These are phyloP conservation scores for Cenchrus americanus DNA, from an alignment of 176 grass and related monocot species.

Conservation along the genomic window DNA sequence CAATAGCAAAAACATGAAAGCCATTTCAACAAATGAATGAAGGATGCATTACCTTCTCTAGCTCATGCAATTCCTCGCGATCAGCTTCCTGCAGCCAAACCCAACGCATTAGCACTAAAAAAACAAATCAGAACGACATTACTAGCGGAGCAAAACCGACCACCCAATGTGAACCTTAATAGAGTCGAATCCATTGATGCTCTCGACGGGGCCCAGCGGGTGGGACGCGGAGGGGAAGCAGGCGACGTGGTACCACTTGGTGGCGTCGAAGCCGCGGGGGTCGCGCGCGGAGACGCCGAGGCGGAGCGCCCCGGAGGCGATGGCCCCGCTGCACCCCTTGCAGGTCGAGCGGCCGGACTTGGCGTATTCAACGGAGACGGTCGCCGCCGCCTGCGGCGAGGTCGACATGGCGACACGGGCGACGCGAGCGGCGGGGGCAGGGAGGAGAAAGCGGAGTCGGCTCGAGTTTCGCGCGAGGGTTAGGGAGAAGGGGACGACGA, in stretches of 20 bases:
- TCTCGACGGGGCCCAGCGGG: constrained; percentile 52
- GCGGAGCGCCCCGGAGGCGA: constrained; percentile 61
- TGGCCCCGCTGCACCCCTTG: constrained; percentile 66
- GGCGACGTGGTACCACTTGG: constrained; percentile 74
- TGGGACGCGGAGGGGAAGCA: constrained; percentile 62
- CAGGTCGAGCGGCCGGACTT: constrained; percentile 76
- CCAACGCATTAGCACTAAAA: constrained; percentile 3
- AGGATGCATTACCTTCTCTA: constrained; percentile 46
- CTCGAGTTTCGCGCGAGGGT: constrained; percentile 10
- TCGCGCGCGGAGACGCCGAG: constrained; percentile 52
- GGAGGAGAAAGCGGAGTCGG: constrained; percentile 22
- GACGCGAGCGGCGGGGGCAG: background rate
- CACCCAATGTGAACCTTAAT: constrained; percentile 61
- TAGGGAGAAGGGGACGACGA: constrained; percentile 23
- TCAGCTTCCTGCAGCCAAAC: constrained; percentile 56
- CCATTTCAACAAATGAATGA: background rate
- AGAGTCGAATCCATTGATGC: constrained; percentile 62
- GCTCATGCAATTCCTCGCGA: constrained; percentile 53
- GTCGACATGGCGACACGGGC: constrained; percentile 38
- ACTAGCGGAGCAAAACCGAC: background rate
- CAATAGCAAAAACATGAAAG: background rate
- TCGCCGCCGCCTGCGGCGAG: constrained; percentile 28
- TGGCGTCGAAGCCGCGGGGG: constrained; percentile 62
- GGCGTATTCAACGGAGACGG: constrained; percentile 68
- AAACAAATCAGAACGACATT: background rate